phyloP scores from a whole-genome alignment of 495 filamentous ascomycete genomes.

The Daldinia bambusicola region DNA sequence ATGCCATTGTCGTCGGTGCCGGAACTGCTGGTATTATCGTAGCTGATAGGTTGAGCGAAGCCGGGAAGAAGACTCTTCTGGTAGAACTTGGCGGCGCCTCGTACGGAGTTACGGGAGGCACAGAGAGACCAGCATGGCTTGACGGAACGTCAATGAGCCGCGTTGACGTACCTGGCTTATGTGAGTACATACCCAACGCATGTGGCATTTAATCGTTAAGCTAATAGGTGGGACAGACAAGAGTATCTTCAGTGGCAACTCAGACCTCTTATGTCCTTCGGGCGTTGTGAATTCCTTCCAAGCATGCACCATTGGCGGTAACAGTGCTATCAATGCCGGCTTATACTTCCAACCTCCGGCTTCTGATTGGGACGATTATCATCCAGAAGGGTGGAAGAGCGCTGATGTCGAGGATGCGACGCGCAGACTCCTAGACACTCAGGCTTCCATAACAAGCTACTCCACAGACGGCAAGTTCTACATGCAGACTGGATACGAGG shows the following conservation, averaged over 20 bases:
- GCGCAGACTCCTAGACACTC: constrained; percentile 60
- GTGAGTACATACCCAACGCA: constrained; percentile 22
- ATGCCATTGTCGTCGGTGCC: constrained; percentile 76
- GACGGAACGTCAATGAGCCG: constrained; percentile 65
- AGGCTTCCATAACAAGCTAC: constrained; percentile 64
- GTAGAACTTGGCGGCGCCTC: constrained; percentile 49
- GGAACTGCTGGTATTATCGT: constrained; percentile 91
- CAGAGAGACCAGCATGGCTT: constrained; percentile 60
- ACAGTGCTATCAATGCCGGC: constrained; percentile 57
- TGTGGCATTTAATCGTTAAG: background rate
- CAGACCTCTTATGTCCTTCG: constrained; percentile 49
- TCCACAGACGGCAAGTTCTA: constrained; percentile 66
- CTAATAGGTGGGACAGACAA: constrained; percentile 50
- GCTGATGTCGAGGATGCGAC: constrained; percentile 62
- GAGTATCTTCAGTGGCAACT: constrained; percentile 57
- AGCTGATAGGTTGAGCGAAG: constrained; percentile 66
- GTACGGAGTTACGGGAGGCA: constrained; percentile 50
- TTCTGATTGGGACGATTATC: constrained; percentile 68
- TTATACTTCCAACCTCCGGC: constrained; percentile 62
- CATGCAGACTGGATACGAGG: constrained; percentile 63
- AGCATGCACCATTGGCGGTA: constrained; percentile 69
- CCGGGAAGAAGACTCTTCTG: constrained; percentile 48
- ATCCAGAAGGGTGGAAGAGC: constrained; percentile 68
- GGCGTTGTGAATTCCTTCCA: constrained; percentile 60
- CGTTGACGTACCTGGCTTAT: constrained; percentile 69